Evolutionary conservation across 164 flowering plant species (phyloP), one percentile per base, ranked within the genome.

Genomic region (Echeveria elegans): DNA sequence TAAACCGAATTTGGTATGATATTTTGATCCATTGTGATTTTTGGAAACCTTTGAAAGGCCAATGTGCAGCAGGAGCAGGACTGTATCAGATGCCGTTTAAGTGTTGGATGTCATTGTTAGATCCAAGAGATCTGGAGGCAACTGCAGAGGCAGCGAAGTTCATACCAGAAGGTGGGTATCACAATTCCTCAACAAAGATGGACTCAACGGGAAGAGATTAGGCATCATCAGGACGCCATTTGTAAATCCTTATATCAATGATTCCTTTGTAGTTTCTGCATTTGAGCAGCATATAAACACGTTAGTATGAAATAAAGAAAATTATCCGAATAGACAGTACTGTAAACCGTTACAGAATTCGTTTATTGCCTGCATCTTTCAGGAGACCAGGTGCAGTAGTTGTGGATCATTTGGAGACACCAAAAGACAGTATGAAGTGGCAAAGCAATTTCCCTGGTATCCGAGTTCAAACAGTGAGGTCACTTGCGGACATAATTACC

Each of bases 21-120:
- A 3, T 9, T 7, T 12, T 30, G 8, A 50, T 32, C 0, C 15
- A 24, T 19, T 1, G 5, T 64, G 7, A 3, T 16, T 47, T 32
- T 24, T 37, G 26, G 38, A 19, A 11, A 68, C 18, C 29, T 30
- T 61, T 38, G 18, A 64, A 63, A 74, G 77, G 47, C 66, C 92
- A 2, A 82, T 87, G 1, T 77, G n/a, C n/a, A n/a, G n/a, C n/a
- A n/a, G n/a, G n/a, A n/a, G 88, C 66, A 77, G 94, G 78, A 85
- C 89, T 5, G 97, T 90, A 1, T 64, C 85, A 4, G 95, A 90
- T 77, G 92, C 90, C 2, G 90, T 81, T 30, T 65, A 76, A 71
- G 84, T 84, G 14, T 82, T 90, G 1, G 90, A 90, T 48, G 82
- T 71, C 34, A 87, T 90, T 37, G 89, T 74, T 5, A 92, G 95